Evolutionary conservation across 139 green algal species (phyloP), one percentile per base, ranked within the genome.

Genomic region (Monoraphidium neglectum): DNA sequence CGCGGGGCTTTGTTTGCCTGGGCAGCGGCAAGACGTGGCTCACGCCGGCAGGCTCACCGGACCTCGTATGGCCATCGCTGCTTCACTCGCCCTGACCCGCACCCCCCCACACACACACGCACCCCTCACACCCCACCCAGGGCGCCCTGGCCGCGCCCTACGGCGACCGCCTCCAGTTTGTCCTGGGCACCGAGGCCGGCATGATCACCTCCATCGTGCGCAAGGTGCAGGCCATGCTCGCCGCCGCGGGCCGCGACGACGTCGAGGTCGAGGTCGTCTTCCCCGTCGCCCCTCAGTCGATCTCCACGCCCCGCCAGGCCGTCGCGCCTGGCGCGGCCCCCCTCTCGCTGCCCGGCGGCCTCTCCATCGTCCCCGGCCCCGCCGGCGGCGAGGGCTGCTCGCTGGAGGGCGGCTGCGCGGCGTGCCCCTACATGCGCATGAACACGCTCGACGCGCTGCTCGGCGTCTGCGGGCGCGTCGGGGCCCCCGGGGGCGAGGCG

Each of bases 381-480:
- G 78, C 84, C 54, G 67, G 68, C 26, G 96, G 96, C 23, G 96
- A 99, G 83, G 96, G 96, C 21, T 99, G 96, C 82, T 94, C 86
- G 2, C 40, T 90, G 21, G 90, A 97, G 79, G 96, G 96, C 32
- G 96, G 96, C 59, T 99, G 96, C 76, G 96, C 96, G 0, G 91
- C 91, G 33, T 99, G 96, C 88, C 96, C 96, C 0, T 99, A 97
- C 87, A 99, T 99, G 96, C 97, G 97, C 82, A 96, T 97, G 92
- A 98, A 97, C 87, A 92, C 74, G 24, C 82, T 97, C 61, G 35
- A 40, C 0, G 90, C 89, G 37, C 76, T 95, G 65, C 33, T 84
- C 47, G 26, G 23, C 28, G 88, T 95, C 32, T 70, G 28, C 4
- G 56, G 64, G 43, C 79, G 59, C 23, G 70, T 65, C 15, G 87